Base-by-base conservation (phyloP, 1,139 yeast genomes). In the Debaryomyces coudertii region DNA sequence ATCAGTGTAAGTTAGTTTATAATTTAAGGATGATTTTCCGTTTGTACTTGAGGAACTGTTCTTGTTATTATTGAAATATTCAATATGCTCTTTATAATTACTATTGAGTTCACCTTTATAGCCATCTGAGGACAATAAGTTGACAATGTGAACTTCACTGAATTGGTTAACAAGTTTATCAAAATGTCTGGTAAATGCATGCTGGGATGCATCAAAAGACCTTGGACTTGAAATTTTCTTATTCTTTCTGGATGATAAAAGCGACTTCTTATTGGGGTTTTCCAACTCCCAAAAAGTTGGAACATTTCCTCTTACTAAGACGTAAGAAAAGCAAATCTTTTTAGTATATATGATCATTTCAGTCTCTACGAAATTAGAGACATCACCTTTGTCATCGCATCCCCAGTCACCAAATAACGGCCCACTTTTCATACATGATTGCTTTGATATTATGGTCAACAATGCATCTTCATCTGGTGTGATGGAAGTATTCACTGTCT, bases 371-470 rank as follows among this genome's bases (percentile, higher is more conserved):
- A 73, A 83, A 55, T 83, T 84, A 1, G 90, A 75, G 5, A 83
- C 87, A 33, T 77, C 73, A 0, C 93, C 93, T 42, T 82, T 82
- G 47, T 85, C 90, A 60, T 85, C 90, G 50, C 85, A 74, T 15
- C 92, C 90, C 66, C 80, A 79, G 28, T 82, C 79, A 0, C 89
- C 90, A 56, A 85, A 82, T 1, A 85, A 65, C 1, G 83, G 79
- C 1, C 86, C 86, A 34, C 71, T 73, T 52, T 79, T 82, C 34
- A 76, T 73, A 47, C 87, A 80, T 2, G 85, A 80, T 46, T 85
- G 87, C 58, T 84, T 84, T 1, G 90, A 80, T 7, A 86, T 82
- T 2, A 86, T 66, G 0, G 93, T 84, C 40, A 86, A 60, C 15
- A 83, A 62, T 0, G 78, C 77, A 22, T 73, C 77, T 29, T 66